Conservation (phyloP, 345 rosid genomes). For the Cardamine chenopodiifolia region DNA sequence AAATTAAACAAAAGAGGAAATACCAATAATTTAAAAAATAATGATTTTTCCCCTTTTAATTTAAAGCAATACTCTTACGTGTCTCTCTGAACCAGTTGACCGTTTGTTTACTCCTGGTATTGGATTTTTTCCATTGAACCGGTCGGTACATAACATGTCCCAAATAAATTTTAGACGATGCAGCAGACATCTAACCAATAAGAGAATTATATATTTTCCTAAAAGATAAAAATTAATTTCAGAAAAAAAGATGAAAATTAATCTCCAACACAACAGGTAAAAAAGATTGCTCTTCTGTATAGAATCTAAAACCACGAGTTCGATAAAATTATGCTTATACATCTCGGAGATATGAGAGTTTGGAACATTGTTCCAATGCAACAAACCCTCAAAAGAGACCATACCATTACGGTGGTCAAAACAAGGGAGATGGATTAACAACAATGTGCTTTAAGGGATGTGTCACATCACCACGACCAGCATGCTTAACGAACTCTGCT, state of each 20-base stretch:
- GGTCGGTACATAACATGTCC: too few relatives aligned
- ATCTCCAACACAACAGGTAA: neutral
- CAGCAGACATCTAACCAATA: neutral
- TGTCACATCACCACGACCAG: constrained; percentile 68
- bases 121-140: neutral
- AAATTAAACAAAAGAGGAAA: neutral
- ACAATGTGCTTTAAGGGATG: constrained; percentile 84
- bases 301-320: neutral
- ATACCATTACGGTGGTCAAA: constrained; percentile 23
- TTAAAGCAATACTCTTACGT: neutral
- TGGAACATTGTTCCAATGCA: constrained; percentile 10
- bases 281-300: neutral
- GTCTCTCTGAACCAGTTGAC: neutral
- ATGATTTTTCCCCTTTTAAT: neutral
- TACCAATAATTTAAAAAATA: neutral
- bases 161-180: neutral
- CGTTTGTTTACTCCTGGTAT: neutral
- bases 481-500: constrained; percentile 83
- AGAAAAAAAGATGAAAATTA: neutral
- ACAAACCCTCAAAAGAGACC: neutral
- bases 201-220: neutral
- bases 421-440: constrained; percentile 58
- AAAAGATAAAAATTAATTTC: neutral
- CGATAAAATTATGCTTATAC: constrained; percentile 14
- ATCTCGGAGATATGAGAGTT: constrained; percentile 13